Evolutionary conservation across 805 yeast genomes (phyloP).

Genomic region (Wickerhamomyces silvicola): DNA sequence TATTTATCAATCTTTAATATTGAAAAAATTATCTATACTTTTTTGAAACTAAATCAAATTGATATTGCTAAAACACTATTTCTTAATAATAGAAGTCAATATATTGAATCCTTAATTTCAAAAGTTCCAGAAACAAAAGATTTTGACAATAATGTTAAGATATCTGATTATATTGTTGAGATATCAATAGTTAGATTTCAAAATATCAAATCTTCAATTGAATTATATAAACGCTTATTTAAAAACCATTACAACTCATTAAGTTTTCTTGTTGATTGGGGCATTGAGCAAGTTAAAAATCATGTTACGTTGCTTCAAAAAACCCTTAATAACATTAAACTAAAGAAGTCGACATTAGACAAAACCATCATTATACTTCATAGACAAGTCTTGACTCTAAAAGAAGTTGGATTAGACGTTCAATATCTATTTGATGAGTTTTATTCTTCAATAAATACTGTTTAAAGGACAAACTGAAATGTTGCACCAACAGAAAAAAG

Average conservation of each 20-base stretch:
- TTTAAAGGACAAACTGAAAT: too few relatives aligned
- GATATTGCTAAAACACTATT: conserved; percentile 44
- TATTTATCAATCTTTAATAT: conserved; percentile 23
- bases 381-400: conserved; percentile 57
- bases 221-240: conserved; percentile 48
- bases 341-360: conserved; percentile 43
- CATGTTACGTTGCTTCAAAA: conserved; percentile 57
- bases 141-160: conserved; percentile 41
- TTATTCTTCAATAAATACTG: conserved; percentile 15
- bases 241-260: conserved; percentile 36
- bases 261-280: conserved; percentile 71
- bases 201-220: conserved; percentile 50
- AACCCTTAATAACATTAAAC: conserved; percentile 59
- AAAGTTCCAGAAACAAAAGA: conserved; percentile 36
- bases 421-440: conserved; percentile 28
- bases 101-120: conserved; percentile 40
- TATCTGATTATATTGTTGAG: conserved; percentile 49
- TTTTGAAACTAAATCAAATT: conserved; percentile 35
- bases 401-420: conserved; percentile 63
- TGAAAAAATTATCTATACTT: conserved; percentile 20
- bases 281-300: conserved; percentile 52
- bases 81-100: conserved; percentile 40
- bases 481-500: too few relatives aligned
- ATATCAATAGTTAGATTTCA: conserved; percentile 59
- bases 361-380: conserved; percentile 48